Evolutionary conservation across 176 grass and related monocot genomes (phyloP).

Genomic region (Puccinellia tenuiflora): DNA sequence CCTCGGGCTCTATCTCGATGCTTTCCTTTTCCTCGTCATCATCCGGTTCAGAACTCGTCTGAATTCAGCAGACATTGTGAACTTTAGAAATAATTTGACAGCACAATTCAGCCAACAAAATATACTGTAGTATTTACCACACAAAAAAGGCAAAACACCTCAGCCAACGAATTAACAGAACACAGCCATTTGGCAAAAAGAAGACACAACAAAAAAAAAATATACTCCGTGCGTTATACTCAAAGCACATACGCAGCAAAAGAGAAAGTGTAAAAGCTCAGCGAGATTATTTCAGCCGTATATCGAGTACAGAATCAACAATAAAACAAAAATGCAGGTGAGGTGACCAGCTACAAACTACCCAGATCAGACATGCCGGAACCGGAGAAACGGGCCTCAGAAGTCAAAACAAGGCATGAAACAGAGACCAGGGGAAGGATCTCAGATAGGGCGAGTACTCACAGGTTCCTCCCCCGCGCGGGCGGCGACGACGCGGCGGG

Average conservation of each 20-base stretch:
- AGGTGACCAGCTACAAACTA: not conserved
- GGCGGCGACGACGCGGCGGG: slow-evolving; percentile 35
- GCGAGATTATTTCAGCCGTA: not conserved
- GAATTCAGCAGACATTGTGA: not conserved
- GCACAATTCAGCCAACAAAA: not conserved
- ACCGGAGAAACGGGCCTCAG: not conserved
- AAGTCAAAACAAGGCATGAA: not conserved
- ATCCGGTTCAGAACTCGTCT: slow-evolving; percentile 11
- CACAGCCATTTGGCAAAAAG: not conserved
- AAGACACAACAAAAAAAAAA: not conserved
- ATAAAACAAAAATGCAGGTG: not conserved
- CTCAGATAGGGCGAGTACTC: slow-evolving; percentile 19
- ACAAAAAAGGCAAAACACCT: not conserved
- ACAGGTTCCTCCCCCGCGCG: slow-evolving; percentile 33
- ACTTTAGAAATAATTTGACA: not conserved
- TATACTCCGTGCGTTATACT: not conserved
- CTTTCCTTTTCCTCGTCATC: slow-evolving; percentile 20
- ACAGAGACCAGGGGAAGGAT: not conserved
- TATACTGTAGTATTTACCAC: not conserved
- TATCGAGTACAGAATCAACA: not conserved
- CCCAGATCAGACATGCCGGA: not conserved
- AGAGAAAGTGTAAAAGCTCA: not conserved
- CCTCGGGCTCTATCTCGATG: slow-evolving; percentile 36
- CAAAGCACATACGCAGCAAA: not conserved
- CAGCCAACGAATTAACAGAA: not conserved